A percentile compares a stretch with the other conserved stretches of the same genome.
These are phyloP conservation scores for Gynandropsis gynandra DNA, from an alignment of 345 rosid species.

Conservation along the genomic window DNA sequence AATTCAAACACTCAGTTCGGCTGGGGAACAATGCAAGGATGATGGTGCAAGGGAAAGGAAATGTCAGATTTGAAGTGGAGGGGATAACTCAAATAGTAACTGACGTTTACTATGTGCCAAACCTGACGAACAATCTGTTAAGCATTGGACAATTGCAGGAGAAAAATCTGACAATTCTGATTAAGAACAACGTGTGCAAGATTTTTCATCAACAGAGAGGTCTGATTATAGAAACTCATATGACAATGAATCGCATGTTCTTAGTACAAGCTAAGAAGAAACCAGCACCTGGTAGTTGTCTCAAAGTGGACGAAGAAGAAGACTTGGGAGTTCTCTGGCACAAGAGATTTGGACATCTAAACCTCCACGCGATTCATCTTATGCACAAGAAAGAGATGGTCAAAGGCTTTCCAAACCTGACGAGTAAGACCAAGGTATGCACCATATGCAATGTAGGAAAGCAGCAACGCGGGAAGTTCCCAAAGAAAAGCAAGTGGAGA, in stretches of 20 bases:
- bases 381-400: neutral
- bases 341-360: neutral
- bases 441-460: neutral
- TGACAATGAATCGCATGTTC: neutral
- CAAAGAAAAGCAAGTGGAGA: neutral
- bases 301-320: neutral
- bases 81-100: neutral
- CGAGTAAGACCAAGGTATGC: neutral
- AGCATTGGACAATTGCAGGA: neutral
- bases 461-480: neutral
- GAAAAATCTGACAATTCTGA: neutral
- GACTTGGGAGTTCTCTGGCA: too few species aligned
- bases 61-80: neutral
- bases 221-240: neutral
- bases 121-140: neutral
- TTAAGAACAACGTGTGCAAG: neutral
- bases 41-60: neutral
- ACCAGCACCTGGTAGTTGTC: neutral
- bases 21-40: neutral
- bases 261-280: neutral
- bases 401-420: neutral
- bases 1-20: too few species aligned
- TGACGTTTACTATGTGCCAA: neutral
- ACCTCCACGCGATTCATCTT: neutral
- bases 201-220: neutral